Base-by-base conservation (phyloP, 139 green algal genomes). In the Asterochloris sp. region DNA sequence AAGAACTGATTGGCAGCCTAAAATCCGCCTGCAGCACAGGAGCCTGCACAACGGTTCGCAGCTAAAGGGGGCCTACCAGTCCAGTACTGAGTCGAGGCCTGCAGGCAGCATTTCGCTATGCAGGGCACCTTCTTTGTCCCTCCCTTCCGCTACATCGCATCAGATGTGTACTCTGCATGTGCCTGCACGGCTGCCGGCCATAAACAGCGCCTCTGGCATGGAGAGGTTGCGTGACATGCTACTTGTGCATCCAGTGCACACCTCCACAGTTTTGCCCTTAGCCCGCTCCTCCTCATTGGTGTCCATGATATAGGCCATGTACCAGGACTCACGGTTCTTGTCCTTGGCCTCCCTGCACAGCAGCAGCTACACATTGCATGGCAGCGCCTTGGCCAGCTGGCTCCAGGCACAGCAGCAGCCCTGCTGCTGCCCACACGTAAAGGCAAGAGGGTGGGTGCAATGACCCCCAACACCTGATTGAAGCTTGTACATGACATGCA, bases 301-400 rank as follows among this genome's bases (percentile, higher is more conserved):
- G 89, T 99, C 97, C 97, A 99, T 99, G 92, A 99, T 99, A 89
- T 99, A 99, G 0, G 97, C 97, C 93, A 97, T 97, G 89, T 97
- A 97, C 96, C 97, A 99, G 62, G 87, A 94, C 87, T 99, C 97
- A 15, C 96, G 90, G 89, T 98, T 99, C 92, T 99, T 99, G 80
- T 99, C 97, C 89, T 99, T 99, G n/a, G 97, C 97, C 88, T 99
- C 97, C 13, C 88, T 86, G 82, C 85, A 74, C 12, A 4, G 15
- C 29, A 13, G 66, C 27, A n/a, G 8, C 11, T 26, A 47, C 73
- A 61, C 8, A 47, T 0, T 24, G 14, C 61, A 81, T 71, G 61
- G 1, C 63, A 81, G 63, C 63, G 62, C 61, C 17, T 27, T 77
- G 38, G 66, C 38, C 69, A 1, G 21, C 11, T 60, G 71, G 15